Evolutionary conservation across 192 early-diverging fungal species (phyloP).

Genomic region (Gryganskiella cystojenkinii): DNA sequence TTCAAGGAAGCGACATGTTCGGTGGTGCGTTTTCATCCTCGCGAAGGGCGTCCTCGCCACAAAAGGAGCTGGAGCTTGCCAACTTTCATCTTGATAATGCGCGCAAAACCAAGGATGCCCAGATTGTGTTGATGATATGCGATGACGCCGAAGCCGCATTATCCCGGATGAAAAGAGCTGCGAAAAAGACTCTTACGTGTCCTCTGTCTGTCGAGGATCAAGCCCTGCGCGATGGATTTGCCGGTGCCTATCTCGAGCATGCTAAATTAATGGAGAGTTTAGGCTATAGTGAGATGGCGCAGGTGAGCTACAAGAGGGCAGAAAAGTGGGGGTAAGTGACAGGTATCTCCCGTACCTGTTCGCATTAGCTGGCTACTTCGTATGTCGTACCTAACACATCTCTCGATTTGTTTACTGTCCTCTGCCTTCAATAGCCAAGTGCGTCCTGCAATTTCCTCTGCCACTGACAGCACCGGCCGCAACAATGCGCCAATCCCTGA

Average conservation of each 20-base stretch:
- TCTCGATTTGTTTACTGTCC: too few relatives aligned
- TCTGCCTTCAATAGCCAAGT: too few relatives aligned
- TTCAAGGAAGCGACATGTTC: neutral
- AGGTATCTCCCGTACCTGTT: too few relatives aligned
- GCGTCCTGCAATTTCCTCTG: conserved; percentile 3
- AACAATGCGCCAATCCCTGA: neutral
- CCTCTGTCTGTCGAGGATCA: neutral
- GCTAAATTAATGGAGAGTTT: neutral
- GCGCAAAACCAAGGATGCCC: neutral
- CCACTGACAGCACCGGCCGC: neutral
- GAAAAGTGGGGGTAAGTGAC: conserved; percentile 15
- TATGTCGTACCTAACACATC: neutral
- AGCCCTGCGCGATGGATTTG: neutral
- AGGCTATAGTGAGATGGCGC: neutral
- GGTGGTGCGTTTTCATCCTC: neutral
- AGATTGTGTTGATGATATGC: conserved; percentile 1
- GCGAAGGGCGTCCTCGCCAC: neutral
- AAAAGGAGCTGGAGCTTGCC: conserved; percentile 1
- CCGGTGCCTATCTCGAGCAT: neutral
- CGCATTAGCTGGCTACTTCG: too few relatives aligned
- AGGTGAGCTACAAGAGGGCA: conserved; percentile 6
- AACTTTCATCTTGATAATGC: neutral
- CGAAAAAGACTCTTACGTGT: neutral
- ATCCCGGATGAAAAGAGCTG: conserved; percentile 3
- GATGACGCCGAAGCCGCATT: neutral